Evolutionary conservation across 495 filamentous ascomycete species (phyloP), one percentile per base, ranked within the genome.

Genomic region (Neurospora sp.): DNA sequence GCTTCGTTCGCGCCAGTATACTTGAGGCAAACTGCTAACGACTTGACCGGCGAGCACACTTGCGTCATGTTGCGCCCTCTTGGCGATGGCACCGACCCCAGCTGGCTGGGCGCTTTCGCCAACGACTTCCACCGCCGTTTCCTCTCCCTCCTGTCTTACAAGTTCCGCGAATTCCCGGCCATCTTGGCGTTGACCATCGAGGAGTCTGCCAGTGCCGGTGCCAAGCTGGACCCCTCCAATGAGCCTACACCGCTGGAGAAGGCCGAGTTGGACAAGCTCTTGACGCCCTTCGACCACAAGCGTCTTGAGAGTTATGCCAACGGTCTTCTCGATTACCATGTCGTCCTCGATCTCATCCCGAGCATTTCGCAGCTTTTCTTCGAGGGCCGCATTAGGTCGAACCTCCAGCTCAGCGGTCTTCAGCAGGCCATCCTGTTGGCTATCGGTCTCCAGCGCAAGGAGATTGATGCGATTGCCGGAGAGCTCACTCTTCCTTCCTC

Each of bases 241-340:
- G 79, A 85, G 40, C 81, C 85, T 1, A 77, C 78, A 5, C 84
- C 84, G 16, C 84, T 97, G 20, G 88, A 82, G 1, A 97, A 96
- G 79, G 69, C 78, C 10, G 89, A 92, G 42, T 85, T 99, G 10
- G 94, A 97, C 74, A 82, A 78, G 40, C 78, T 89, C 1, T 88
- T 98, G 79, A 94, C 93, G 14, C 94, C 96, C 2, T 98, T 94
- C 79, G 96, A 99, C 78, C 87, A 97, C 73, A 97, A 97, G 83
- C 90, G 96, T 40, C 85, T 98, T 39, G 95, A 98, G 78, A 92
- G 91, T 73, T 99, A 98, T 78, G 93, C 96, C 12, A 96, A 96
- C 82, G 97, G 97, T 79, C 91, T 98, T 82, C 87, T 99, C 20
- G 96, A 99, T 79, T 97, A 98, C 83, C 96, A 97, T 80, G 95